Percentiles rank a stretch among this genome's conserved stretches.
Evolutionary conservation across 2,329 filamentous ascomycete species (phyloP).

Genomic region (Colletotrichum filicis): DNA sequence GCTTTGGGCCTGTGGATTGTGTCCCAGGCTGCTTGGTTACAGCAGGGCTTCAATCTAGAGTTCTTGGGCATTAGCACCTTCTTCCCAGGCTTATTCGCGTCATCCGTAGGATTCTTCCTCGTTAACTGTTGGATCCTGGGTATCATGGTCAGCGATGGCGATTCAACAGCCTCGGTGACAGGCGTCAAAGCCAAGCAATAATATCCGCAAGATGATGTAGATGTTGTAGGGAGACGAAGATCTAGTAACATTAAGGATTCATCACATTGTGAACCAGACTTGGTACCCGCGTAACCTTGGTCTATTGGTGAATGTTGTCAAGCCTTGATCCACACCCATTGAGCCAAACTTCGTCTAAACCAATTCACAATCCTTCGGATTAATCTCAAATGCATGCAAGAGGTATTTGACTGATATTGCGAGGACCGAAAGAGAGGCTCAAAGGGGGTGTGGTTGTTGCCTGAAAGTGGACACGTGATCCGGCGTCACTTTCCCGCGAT

Average conservation of each 20-base stretch:
- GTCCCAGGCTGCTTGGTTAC: constrained; percentile 81
- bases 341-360: neutral
- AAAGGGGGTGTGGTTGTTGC: neutral
- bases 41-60: constrained; percentile 80
- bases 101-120: constrained; percentile 82
- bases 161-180: neutral
- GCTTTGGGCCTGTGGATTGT: constrained; percentile 79
- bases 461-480: constrained; percentile 37
- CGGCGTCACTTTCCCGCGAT: constrained; percentile 36
- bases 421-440: neutral
- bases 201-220: neutral
- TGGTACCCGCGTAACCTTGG: neutral
- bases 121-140: constrained; percentile 91
- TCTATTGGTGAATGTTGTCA: too few species aligned
- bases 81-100: constrained; percentile 82
- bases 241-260: neutral
- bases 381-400: neutral
- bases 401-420: neutral
- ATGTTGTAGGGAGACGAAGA: neutral
- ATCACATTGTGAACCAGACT: neutral
- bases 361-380: neutral
- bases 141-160: constrained; percentile 76
- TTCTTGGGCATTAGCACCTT: constrained; percentile 87
- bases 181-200: neutral
- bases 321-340: neutral